Evolutionary conservation across 768 basidiomycete species (phyloP).

Genomic region (Rhizopogon roseolus): DNA sequence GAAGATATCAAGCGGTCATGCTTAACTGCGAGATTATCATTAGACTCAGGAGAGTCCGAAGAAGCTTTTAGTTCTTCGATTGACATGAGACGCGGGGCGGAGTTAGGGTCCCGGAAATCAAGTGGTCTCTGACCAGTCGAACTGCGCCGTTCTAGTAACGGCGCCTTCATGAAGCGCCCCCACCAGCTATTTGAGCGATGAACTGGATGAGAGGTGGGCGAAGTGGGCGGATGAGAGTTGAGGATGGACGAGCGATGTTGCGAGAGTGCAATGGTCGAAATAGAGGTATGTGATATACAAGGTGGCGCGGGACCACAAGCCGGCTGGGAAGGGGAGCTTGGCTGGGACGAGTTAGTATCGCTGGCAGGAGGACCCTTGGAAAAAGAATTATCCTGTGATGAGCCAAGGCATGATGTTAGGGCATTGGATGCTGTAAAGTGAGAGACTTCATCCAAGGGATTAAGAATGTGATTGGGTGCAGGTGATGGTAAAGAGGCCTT

Average conservation of each 20-base stretch:
- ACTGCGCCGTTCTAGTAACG: conserved; percentile 54
- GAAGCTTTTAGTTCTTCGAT: conserved; percentile 43
- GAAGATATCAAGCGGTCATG: conserved; percentile 31
- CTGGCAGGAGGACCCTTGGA: conserved; percentile 22
- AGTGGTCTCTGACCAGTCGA: conserved; percentile 32
- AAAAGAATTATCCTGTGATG: conserved; percentile 20
- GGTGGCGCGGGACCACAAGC: conserved; percentile 19
- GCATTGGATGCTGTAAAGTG: conserved; percentile 16
- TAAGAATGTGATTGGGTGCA: conserved; percentile 22
- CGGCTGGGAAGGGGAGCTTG: conserved; percentile 9
- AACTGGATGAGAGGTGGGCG: conserved; percentile 41
- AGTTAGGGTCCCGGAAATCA: conserved; percentile 79
- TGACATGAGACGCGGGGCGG: conserved; percentile 58
- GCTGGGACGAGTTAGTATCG: conserved; percentile 11
- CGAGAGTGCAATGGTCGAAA: conserved; percentile 22
- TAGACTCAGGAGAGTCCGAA: conserved; percentile 10
- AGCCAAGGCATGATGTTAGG: conserved; percentile 18
- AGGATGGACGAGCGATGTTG: conserved; percentile 38
- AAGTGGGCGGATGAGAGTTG: conserved; percentile 34
- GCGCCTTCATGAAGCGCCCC: conserved; percentile 63
- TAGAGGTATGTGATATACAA: conserved; percentile 22
- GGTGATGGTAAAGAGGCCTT: conserved; percentile 12
- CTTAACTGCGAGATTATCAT: conserved; percentile 8
- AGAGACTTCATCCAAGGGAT: conserved; percentile 29
- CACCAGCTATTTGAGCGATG: conserved; percentile 76